Percentiles rank a stretch among this genome's conserved stretches.
Evolutionary conservation across 1,284 basidiomycete species (phyloP).

Genomic region (Cryptococcus hybrid): DNA sequence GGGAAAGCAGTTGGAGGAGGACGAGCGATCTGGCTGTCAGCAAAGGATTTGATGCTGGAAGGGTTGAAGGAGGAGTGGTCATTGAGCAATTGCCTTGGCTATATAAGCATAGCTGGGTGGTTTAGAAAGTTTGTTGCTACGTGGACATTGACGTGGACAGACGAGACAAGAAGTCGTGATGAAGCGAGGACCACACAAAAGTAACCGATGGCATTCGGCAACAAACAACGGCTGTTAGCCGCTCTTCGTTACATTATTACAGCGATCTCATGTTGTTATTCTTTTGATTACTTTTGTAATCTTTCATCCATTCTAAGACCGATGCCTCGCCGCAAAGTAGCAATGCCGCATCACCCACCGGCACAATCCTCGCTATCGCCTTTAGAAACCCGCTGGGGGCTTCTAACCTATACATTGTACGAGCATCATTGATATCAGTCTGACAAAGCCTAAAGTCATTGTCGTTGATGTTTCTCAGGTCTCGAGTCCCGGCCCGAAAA

Average conservation of each 20-base stretch:
- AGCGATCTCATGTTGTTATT: too few relatives aligned
- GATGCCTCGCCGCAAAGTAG: slow-evolving; percentile 9
- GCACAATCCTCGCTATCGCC: slow-evolving; percentile 5
- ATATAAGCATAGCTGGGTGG: neutral
- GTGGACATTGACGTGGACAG: neutral
- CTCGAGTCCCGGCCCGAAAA: slow-evolving; percentile 35
- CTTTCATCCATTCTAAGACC: too few relatives aligned
- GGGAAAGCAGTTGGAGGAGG: slow-evolving; percentile 77
- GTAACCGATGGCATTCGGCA: too few relatives aligned
- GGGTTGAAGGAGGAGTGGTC: neutral
- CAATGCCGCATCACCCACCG: slow-evolving; percentile 1
- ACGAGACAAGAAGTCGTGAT: too few relatives aligned
- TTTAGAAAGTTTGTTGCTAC: neutral
- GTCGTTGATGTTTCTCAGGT: slow-evolving; percentile 11
- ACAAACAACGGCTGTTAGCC: too few relatives aligned
- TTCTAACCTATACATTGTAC: slow-evolving; percentile 36
- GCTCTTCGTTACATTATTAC: too few relatives aligned
- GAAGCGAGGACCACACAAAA: too few relatives aligned
- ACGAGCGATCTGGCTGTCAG: slow-evolving; percentile 70
- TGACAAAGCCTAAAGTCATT: neutral
- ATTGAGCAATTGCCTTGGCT: too few relatives aligned
- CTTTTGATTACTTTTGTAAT: too few relatives aligned
- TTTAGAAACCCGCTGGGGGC: slow-evolving; percentile 18
- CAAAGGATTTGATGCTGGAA: slow-evolving; percentile 14
- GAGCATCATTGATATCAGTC: slow-evolving; percentile 1